phyloP scores from a whole-genome alignment of 2,329 filamentous ascomycete species.

The Alternaria panax region DNA sequence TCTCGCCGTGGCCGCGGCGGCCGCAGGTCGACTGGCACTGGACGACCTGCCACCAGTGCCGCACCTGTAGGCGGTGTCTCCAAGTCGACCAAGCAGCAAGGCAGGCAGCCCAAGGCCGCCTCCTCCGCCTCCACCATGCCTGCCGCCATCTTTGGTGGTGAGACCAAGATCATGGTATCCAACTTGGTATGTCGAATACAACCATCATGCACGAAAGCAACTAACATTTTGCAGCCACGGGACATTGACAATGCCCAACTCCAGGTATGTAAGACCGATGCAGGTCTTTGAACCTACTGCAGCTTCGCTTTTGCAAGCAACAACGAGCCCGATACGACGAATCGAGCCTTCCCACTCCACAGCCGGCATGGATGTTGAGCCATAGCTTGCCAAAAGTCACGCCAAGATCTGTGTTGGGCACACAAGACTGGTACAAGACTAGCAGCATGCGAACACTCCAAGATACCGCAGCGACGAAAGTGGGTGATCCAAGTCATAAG shows the following conservation, averaged over 20 bases:
- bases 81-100: slow-evolving; percentile 69
- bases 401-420: slow-evolving; percentile 40
- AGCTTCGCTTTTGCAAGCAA: slow-evolving; percentile 41
- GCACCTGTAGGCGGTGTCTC: slow-evolving; percentile 85
- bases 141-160: slow-evolving; percentile 66
- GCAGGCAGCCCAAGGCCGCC: slow-evolving; percentile 66
- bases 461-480: slow-evolving; percentile 38
- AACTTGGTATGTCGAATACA: slow-evolving; percentile 77
- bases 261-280: slow-evolving; percentile 97
- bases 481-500: slow-evolving; percentile 27
- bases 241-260: slow-evolving; percentile 97
- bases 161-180: slow-evolving; percentile 98
- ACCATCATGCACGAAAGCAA: neutral
- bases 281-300: slow-evolving; percentile 52
- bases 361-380: slow-evolving; percentile 34
- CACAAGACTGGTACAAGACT: slow-evolving; percentile 40
- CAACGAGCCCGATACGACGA: slow-evolving; percentile 46
- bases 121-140: slow-evolving; percentile 73
- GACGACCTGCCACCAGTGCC: slow-evolving; percentile 62
- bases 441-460: slow-evolving; percentile 44
- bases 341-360: slow-evolving; percentile 26
- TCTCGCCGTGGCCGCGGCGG: slow-evolving; percentile 58
- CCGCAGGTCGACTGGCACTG: slow-evolving; percentile 51
- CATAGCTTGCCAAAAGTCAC: slow-evolving; percentile 40
- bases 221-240: slow-evolving; percentile 75